Percentiles rank a stretch among this genome's conserved stretches.
These are phyloP conservation scores for Monosporascus sp. DNA, from an alignment of 2,329 filamentous ascomycete species.

Conservation along the genomic window DNA sequence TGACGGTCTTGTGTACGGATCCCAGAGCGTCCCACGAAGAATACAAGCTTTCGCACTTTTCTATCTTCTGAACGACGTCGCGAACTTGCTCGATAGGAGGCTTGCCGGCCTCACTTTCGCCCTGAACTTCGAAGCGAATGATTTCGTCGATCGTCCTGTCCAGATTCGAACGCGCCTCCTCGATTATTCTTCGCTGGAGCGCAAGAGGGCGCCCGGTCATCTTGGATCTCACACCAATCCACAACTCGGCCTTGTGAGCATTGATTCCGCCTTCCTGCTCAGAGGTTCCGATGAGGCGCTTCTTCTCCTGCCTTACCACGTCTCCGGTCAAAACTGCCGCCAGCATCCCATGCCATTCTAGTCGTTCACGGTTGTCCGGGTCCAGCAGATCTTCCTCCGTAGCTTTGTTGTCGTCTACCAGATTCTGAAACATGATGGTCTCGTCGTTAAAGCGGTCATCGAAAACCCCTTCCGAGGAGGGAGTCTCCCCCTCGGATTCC, in stretches of 20 bases:
- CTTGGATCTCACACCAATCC: slow-evolving; percentile 81
- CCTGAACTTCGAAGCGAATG: slow-evolving; percentile 89
- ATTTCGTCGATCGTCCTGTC: slow-evolving; percentile 79
- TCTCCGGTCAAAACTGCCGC: slow-evolving; percentile 93
- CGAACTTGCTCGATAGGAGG: slow-evolving; percentile 82
- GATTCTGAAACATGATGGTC: slow-evolving; percentile 75
- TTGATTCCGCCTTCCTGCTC: slow-evolving; percentile 53
- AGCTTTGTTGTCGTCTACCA: slow-evolving; percentile 73
- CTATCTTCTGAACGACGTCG: slow-evolving; percentile 84
- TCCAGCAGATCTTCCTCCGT: slow-evolving; percentile 87
- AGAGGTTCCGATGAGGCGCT: slow-evolving; percentile 76
- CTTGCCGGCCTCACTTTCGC: slow-evolving; percentile 86
- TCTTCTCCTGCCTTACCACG: slow-evolving; percentile 97
- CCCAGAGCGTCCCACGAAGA: slow-evolving; percentile 73
- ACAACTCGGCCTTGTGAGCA: slow-evolving; percentile 74
- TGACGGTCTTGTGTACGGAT: slow-evolving; percentile 67
- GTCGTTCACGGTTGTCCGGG: slow-evolving; percentile 77
- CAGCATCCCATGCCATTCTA: slow-evolving; percentile 98
- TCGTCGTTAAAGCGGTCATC: slow-evolving; percentile 90
- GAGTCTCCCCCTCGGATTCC: slow-evolving; percentile 86
- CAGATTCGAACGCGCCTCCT: slow-evolving; percentile 71
- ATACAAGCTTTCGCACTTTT: slow-evolving; percentile 80
- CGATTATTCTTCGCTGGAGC: slow-evolving; percentile 80
- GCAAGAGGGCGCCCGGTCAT: slow-evolving; percentile 78
- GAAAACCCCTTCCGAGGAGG: slow-evolving; percentile 74